Evolutionary conservation across 139 green algal species (phyloP).

Genomic region (Chlamydomonas sp.): DNA sequence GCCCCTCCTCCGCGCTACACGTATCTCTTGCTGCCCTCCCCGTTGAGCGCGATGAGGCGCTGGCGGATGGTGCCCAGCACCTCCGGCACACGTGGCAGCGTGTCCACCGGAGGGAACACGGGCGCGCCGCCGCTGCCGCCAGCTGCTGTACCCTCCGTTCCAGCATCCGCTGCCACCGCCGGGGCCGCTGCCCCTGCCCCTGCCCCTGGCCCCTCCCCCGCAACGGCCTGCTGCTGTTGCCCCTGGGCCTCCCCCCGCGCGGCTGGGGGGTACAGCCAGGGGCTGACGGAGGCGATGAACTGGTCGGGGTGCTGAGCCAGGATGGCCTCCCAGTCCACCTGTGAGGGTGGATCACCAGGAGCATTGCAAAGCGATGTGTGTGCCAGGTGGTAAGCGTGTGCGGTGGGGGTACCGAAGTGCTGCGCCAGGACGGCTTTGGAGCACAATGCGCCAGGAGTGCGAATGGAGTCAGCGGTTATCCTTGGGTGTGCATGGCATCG

Average conservation of each 20-base stretch:
- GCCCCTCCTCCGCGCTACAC: conserved; percentile 14
- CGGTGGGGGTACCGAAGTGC: too few relatives aligned
- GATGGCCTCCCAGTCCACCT: conserved; percentile 95
- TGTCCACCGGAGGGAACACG: conserved; percentile 9
- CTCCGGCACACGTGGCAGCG: conserved; percentile 40
- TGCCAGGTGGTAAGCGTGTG: too few relatives aligned
- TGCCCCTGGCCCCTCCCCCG: neutral
- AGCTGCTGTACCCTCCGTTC: neutral
- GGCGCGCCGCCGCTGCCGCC: neutral
- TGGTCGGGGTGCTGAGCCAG: conserved; percentile 70
- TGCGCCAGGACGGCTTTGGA: too few relatives aligned
- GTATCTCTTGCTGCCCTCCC: conserved; percentile 23
- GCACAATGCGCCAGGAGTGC: too few relatives aligned
- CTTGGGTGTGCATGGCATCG: too few relatives aligned
- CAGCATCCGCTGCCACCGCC: neutral
- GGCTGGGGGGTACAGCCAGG: conserved; percentile 40
- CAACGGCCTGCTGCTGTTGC: neutral
- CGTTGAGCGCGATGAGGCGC: conserved; percentile 70
- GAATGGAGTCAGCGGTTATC: too few relatives aligned
- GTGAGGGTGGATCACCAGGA: neutral
- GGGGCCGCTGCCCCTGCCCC: neutral
- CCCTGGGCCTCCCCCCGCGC: conserved; percentile 1
- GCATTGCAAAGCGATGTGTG: too few relatives aligned
- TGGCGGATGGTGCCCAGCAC: conserved; percentile 59
- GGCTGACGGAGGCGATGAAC: conserved; percentile 63